Percentiles rank a stretch among this genome's conserved stretches.
phyloP scores from a whole-genome alignment of 2,329 filamentous ascomycete genomes.

The Aspergillus unguis region DNA sequence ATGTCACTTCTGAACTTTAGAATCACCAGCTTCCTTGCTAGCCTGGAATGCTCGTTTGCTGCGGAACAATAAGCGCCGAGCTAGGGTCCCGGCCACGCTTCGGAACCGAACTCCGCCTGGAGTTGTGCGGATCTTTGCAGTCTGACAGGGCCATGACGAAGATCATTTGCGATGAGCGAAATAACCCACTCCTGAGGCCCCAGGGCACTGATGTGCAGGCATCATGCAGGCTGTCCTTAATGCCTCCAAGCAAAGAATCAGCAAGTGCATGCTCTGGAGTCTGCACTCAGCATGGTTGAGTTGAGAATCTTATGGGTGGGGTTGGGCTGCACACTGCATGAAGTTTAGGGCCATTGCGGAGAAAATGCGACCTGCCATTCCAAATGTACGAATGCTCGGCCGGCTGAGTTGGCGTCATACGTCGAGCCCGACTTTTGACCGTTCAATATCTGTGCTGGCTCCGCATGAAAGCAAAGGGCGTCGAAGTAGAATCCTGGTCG shows the following conservation, averaged over 20 bases:
- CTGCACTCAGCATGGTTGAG: conserved; percentile 1
- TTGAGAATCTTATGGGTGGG: conserved; percentile 5
- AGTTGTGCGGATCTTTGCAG: conserved; percentile 2
- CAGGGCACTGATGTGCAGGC: background rate
- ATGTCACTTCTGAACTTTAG: background rate
- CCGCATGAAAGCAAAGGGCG: background rate
- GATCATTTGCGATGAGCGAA: conserved; percentile 14
- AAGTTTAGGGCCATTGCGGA: conserved; percentile 18
- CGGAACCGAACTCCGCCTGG: conserved; percentile 5
- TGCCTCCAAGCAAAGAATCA: background rate
- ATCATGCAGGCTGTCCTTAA: conserved; percentile 1
- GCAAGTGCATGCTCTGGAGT: background rate
- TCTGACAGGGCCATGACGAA: conserved; percentile 10
- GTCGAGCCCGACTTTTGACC: conserved; percentile 10
- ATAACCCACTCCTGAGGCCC: background rate
- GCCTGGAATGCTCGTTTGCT: background rate
- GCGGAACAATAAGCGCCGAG: conserved; percentile 14
- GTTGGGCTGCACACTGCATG: conserved; percentile 16
- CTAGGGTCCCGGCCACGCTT: conserved; percentile 1
- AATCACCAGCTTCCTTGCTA: background rate
- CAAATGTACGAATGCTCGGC: conserved; percentile 13
- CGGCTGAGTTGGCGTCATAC: conserved; percentile 18
- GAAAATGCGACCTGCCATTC: conserved; percentile 20
- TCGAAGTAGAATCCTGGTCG: background rate
- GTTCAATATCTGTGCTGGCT: background rate